Percentiles rank a stretch among this genome's conserved stretches.
Evolutionary conservation across 2,329 filamentous ascomycete genomes (phyloP).

Genomic region (Colletotrichum caudatum): DNA sequence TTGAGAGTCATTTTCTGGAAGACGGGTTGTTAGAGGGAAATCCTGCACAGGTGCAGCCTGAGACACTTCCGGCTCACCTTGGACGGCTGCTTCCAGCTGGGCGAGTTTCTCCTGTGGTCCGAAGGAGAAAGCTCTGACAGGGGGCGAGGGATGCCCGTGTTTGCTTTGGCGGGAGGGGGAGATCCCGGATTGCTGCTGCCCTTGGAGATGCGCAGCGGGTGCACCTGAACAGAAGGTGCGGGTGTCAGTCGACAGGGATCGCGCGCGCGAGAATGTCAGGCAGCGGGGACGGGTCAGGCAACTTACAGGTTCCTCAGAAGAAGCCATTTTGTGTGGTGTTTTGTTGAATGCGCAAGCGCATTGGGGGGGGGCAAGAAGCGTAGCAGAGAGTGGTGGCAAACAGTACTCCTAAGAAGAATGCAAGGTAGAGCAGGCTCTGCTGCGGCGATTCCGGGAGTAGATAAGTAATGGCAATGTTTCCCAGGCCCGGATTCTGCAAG

Average conservation of each 20-base stretch:
- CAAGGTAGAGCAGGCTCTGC: conserved; percentile 27
- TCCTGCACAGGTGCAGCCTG: conserved; percentile 33
- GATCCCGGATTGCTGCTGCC: conserved; percentile 61
- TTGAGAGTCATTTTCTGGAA: conserved; percentile 74
- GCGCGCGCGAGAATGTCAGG: background rate
- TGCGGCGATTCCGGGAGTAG: conserved; percentile 12
- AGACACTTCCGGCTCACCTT: conserved; percentile 67
- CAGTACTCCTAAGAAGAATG: conserved; percentile 24
- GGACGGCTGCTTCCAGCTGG: conserved; percentile 85
- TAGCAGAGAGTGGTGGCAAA: conserved; percentile 17
- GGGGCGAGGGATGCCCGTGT: conserved; percentile 74
- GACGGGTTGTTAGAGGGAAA: conserved; percentile 47
- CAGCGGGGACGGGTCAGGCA: background rate
- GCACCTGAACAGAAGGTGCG: conserved; percentile 65
- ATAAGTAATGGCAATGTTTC: conserved; percentile 5
- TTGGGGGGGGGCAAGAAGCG: conserved; percentile 14
- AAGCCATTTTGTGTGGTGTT: conserved; percentile 39
- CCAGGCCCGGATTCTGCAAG: conserved; percentile 16
- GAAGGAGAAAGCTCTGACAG: conserved; percentile 90
- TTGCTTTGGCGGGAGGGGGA: conserved; percentile 75
- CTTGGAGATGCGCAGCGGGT: conserved; percentile 85
- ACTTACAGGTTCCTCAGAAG: conserved; percentile 42
- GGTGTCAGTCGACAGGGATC: conserved; percentile 9
- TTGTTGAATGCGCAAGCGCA: conserved; percentile 28
- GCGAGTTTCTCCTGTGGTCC: conserved; percentile 90